Conservation (phyloP, 2,329 filamentous ascomycete genomes). For the Chaetomium sp. region DNA sequence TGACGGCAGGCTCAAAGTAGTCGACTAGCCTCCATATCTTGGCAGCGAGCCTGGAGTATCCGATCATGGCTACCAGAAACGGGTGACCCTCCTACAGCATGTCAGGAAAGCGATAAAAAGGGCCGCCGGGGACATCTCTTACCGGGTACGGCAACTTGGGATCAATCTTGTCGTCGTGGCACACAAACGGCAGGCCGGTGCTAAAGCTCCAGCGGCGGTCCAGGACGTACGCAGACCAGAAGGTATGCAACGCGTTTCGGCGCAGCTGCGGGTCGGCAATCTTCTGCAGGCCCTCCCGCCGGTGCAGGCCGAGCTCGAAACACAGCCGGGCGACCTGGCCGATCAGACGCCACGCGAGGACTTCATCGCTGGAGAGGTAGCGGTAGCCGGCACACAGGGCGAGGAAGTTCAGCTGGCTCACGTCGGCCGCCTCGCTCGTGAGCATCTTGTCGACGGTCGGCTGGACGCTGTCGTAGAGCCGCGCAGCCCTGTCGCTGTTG, state of each 20-base stretch:
- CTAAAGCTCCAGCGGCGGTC: constrained; percentile 87
- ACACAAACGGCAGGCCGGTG: constrained; percentile 82
- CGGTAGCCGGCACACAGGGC: constrained; percentile 66
- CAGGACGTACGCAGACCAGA: constrained; percentile 85
- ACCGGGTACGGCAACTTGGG: constrained; percentile 77
- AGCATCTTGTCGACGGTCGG: constrained; percentile 67
- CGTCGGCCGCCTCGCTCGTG: constrained; percentile 55
- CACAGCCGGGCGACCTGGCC: constrained; percentile 80
- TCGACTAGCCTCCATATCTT: constrained; percentile 85
- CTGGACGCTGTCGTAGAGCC: constrained; percentile 76
- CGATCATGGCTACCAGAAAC: constrained; percentile 82
- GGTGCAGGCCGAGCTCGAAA: constrained; percentile 79
- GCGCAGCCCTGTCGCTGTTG: constrained; percentile 71
- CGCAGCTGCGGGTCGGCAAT: constrained; percentile 71
- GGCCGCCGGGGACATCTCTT: constrained; percentile 40
- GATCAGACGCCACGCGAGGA: constrained; percentile 83
- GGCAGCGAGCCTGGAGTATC: constrained; percentile 78
- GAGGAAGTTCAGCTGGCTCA: constrained; percentile 53
- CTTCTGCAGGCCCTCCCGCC: constrained; percentile 69
- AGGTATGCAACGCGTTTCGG: constrained; percentile 68
- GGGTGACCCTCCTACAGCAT: constrained; percentile 54
- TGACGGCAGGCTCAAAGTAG: constrained; percentile 62
- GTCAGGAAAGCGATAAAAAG: constrained; percentile 11
- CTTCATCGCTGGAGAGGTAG: constrained; percentile 84
- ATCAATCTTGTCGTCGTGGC: constrained; percentile 86